Evolutionary conservation across 768 basidiomycete species (phyloP).

Genomic region (Termitomyces sp.): DNA sequence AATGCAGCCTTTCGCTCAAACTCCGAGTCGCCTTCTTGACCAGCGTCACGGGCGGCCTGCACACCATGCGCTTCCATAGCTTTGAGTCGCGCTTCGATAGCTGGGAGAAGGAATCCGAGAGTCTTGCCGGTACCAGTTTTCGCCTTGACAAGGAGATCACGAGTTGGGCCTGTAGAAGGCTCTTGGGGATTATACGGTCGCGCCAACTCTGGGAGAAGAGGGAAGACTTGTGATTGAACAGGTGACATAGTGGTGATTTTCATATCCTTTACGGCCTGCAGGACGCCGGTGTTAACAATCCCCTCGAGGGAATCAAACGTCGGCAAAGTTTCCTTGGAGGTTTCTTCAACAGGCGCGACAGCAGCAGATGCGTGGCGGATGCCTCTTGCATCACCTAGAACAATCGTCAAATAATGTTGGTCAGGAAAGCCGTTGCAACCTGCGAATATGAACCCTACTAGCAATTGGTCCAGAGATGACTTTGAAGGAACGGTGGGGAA

Average conservation of each 20-base stretch:
- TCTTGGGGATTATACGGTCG: conserved; percentile 42
- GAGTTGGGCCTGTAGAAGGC: conserved; percentile 23
- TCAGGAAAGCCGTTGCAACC: not conserved
- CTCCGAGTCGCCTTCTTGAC: conserved; percentile 26
- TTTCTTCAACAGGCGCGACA: conserved; percentile 2
- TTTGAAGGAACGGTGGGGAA: conserved; percentile 20
- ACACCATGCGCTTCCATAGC: conserved; percentile 44
- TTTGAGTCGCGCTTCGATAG: conserved; percentile 72
- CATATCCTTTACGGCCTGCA: conserved; percentile 69
- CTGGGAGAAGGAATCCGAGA: conserved; percentile 82
- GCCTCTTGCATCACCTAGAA: not conserved
- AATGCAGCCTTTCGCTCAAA: conserved; percentile 28
- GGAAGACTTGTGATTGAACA: conserved; percentile 79
- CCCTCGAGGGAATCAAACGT: conserved; percentile 35
- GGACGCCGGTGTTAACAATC: conserved; percentile 34
- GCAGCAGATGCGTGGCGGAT: conserved; percentile 12
- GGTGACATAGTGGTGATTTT: conserved; percentile 67
- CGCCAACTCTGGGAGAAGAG: conserved; percentile 68
- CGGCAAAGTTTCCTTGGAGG: conserved; percentile 18
- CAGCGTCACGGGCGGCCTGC: conserved; percentile 39
- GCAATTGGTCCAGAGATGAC: conserved; percentile 11
- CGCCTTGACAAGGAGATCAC: conserved; percentile 83
- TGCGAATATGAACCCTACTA: conserved; percentile 4
- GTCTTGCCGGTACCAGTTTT: conserved; percentile 92
- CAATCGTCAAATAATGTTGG: not conserved